Percentiles rank a stretch among this genome's conserved stretches.
Conservation (phyloP, 345 rosid species). For the Hypericum perforatum region DNA sequence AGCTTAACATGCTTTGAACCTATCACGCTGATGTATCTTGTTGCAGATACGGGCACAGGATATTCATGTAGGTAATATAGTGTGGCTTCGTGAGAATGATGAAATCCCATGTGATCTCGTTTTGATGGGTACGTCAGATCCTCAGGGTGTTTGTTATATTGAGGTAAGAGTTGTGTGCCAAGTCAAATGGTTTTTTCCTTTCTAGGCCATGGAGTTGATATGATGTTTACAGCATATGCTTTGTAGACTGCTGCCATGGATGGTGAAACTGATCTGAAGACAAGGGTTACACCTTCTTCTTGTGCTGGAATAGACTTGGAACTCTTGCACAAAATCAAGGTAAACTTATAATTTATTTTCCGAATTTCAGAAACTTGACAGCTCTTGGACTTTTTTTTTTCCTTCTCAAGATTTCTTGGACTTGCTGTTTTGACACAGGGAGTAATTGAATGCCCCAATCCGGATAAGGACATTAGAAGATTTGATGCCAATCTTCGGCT, state of each 20-base stretch:
- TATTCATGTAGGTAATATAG: slow-evolving; percentile 73
- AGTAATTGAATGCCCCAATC: slow-evolving; percentile 90
- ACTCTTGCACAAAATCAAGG: slow-evolving; percentile 91
- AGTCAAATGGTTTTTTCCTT: too few species aligned
- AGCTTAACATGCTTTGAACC: too few species aligned
- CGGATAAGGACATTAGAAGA: slow-evolving; percentile 94
- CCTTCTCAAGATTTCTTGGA: slow-evolving; percentile 5
- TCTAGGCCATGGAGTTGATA: too few species aligned
- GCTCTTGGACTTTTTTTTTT: not conserved
- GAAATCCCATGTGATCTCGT: slow-evolving; percentile 99
- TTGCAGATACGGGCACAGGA: slow-evolving; percentile 86
- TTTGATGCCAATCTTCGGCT: slow-evolving; percentile 94
- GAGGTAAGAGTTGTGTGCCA: slow-evolving; percentile 41
- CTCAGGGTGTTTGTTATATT: slow-evolving; percentile 82
- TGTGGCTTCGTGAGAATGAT: slow-evolving; percentile 99
- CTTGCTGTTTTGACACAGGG: slow-evolving; percentile 41
- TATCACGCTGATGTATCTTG: not conserved
- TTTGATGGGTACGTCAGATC: slow-evolving; percentile 86
- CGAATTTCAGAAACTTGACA: too few species aligned
- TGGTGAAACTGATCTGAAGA: slow-evolving; percentile 96
- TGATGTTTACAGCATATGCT: slow-evolving; percentile 1
- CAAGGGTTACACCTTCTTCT: slow-evolving; percentile 78
- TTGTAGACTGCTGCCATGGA: slow-evolving; percentile 90
- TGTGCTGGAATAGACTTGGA: slow-evolving; percentile 88
- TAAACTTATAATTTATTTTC: slow-evolving; percentile 14